Base-by-base conservation (phyloP, 176 grass and related monocot species). In the Avena atlantica region DNA sequence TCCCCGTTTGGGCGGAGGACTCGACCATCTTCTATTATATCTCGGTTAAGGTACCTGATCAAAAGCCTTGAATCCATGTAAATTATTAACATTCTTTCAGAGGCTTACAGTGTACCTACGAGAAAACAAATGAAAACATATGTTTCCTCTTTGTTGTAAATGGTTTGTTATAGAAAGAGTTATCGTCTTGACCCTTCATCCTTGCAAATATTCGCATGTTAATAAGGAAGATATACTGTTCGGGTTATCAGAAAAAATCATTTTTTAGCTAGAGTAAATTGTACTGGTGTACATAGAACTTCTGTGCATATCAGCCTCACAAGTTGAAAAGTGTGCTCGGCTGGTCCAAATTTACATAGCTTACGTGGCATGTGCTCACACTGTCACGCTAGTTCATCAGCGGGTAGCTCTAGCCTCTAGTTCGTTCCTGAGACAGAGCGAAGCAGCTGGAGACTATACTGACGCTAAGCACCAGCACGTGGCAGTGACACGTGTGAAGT, bases 1-100 rank as follows among this genome's bases (percentile, higher is more conserved):
- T 76, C 24, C 60, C 79, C 57, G 82, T 70, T 7, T 29, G 25
- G 63, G 63, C 13, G 27, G 64, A 74, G 25, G 50, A 76, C 59
- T 75, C 60, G 29, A 31, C 29, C 67, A 57, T 58, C 10, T 78
- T 84, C 15, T 81, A 45, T 53, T 34, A 16, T 76, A 8, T 76
- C 51, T 40, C 17, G 40, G 70, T 64, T 78, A 70, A 85, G 84
- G 90, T 86, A 86, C 48, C 20, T 57, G 72, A 85, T n/a, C 70
- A 60, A 51, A 90, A 78, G 51, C 57, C 70, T 25, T 40, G 69
- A 76, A 88, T 82, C 62, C 84, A 15, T 92, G 91, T 89, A 90
- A 82, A 86, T 89, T 84, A 52, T 89, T 84, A 69, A 78, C 68
- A 84, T 89, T 92, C 84, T 90, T 90, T 87, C 48, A 62, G 83